phyloP scores from a whole-genome alignment of 139 green algal genomes.

The Coelastrella sp. region DNA sequence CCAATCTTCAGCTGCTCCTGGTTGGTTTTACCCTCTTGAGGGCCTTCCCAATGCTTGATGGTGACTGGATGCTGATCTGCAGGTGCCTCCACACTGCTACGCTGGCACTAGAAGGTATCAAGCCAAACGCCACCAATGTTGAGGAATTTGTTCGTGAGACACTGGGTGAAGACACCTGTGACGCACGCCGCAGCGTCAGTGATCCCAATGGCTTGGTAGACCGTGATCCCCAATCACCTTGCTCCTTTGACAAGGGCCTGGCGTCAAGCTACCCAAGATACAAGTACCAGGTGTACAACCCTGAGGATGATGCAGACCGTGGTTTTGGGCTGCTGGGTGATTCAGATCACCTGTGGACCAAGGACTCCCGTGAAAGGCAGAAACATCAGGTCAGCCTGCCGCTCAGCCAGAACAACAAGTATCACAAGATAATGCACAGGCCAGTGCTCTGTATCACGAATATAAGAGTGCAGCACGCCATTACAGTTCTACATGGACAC shows the following conservation, averaged over 20 bases:
- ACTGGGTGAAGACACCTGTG: slow-evolving; percentile 75
- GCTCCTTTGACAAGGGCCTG: slow-evolving; percentile 66
- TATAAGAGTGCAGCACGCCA: no score
- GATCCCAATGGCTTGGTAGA: slow-evolving; percentile 37
- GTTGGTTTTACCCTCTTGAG: no score
- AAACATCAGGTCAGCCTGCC: slow-evolving; percentile 72
- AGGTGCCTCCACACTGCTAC: slow-evolving; percentile 70
- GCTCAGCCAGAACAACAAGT: no score
- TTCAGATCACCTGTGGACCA: slow-evolving; percentile 69
- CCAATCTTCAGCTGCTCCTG: no score
- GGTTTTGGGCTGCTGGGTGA: slow-evolving; percentile 70
- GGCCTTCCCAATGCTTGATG: no score
- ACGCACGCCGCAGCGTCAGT: slow-evolving; percentile 62
- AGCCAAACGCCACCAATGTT: slow-evolving; percentile 53
- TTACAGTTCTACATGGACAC: no score
- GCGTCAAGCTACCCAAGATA: slow-evolving; percentile 56
- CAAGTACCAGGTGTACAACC: slow-evolving; percentile 41
- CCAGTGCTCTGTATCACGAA: no score
- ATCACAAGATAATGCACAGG: no score
- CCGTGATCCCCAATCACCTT: slow-evolving; percentile 46
- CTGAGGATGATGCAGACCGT: slow-evolving; percentile 2
- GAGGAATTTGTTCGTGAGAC: slow-evolving; percentile 77
- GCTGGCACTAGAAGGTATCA: slow-evolving; percentile 53
- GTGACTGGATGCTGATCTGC: no score
- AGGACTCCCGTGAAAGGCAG: slow-evolving; percentile 64